Base-by-base conservation (phyloP, 106 monocot species). In the Amphibolis antarctica region DNA sequence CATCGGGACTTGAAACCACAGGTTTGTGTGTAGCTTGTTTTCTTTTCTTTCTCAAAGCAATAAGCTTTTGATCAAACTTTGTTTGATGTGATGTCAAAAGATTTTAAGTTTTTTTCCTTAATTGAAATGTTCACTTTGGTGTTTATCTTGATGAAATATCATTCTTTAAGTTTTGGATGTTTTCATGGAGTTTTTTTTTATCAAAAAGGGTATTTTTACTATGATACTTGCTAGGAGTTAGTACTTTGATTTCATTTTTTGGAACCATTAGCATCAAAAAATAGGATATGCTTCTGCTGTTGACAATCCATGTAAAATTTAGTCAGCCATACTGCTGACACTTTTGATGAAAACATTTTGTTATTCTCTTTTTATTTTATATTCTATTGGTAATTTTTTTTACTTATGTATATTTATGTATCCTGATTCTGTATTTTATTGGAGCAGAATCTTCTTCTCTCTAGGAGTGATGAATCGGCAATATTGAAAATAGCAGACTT, bases 1-100 rank as follows among this genome's bases (percentile, higher is more conserved):
- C 96, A 96, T 62, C 74, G 96, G 42, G 96, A 96, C 53, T 71
- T 96, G 30, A 96, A 96, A 72, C 96, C 96, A 55, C 96, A 98
- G 96, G 96, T 90, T 67, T 69, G 55, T 52, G 60, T 63, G 22
- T 19, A 63, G 14, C n/a, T 65, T 48, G 26, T 57, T 45, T 63
- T 2, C 44, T 23, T 26, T 50, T 66, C 25, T 28, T 48, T 53
- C 9, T 53, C 19, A 10, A 53, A 21, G 10, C 24, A 53, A 24
- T 53, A 1, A 53, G 43, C 31, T 19, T 42, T 60, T 9, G 29
- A n/a, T 60, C 42, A 19, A 60, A 4, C 7, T 31, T 22, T 19
- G 5, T 60, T 42, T 28, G 58, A 14, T 13, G 18, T 9, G 53
- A 21, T n/a, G 21, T 4, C 7, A 7, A 36, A 36, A 2, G 36